Conservation (phyloP, 441 rosid genomes). For the Pelargonium fulgidum region DNA sequence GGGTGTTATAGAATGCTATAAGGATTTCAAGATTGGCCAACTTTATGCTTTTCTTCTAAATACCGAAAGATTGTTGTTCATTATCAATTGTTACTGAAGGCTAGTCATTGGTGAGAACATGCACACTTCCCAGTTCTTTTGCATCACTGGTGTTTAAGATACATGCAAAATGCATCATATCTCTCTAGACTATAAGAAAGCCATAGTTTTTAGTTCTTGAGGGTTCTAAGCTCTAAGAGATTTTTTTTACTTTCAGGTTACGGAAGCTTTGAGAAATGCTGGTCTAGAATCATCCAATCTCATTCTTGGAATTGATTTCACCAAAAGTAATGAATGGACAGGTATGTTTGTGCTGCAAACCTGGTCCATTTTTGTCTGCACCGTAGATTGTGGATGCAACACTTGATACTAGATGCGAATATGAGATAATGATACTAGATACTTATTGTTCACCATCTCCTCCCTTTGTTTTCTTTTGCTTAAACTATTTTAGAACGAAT, state of each 20-base stretch:
- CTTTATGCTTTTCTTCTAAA: not conserved
- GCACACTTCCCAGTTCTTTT: not conserved
- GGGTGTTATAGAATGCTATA: not conserved
- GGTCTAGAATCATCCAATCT: constrained; percentile 93
- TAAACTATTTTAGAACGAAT: not conserved
- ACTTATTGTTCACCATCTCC: not conserved
- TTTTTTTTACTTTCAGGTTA: constrained; percentile 39
- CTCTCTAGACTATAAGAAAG: not conserved
- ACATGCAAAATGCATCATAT: not conserved
- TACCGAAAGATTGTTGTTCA: not conserved
- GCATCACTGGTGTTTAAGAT: not conserved
- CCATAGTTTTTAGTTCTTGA: not conserved
- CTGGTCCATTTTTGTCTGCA: not conserved
- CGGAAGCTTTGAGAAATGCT: constrained; percentile 52
- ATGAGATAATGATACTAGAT: not conserved
- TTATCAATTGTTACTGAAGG: not conserved
- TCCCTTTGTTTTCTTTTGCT: not conserved
- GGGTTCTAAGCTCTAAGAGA: constrained; percentile 1
- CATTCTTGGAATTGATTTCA: constrained; percentile 82
- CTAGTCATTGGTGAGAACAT: not conserved
- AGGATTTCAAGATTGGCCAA: not conserved
- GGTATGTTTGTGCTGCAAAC: constrained; percentile 31
- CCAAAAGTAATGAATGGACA: constrained; percentile 93
- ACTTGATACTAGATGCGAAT: not conserved
- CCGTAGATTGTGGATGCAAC: not conserved